phyloP scores from a whole-genome alignment of 2,329 filamentous ascomycete genomes.

The Hysterium pulicare region DNA sequence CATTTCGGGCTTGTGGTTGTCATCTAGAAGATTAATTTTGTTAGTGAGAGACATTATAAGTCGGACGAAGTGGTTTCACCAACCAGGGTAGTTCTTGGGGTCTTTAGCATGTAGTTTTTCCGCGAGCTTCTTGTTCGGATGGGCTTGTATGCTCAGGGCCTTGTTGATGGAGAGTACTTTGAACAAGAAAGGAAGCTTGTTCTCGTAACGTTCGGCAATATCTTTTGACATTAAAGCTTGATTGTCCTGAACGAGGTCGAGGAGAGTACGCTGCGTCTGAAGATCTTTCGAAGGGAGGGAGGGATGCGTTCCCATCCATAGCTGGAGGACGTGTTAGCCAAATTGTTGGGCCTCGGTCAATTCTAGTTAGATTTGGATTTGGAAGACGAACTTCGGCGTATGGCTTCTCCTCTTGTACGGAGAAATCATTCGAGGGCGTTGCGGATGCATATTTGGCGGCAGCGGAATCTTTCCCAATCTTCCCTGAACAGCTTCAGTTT shows the following conservation, averaged over 20 bases:
- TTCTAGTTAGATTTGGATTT: no score
- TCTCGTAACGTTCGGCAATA: conserved; percentile 70
- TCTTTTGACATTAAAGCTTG: conserved; percentile 72
- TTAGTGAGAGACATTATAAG: conserved; percentile 10
- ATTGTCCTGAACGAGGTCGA: conserved; percentile 86
- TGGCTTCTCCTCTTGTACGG: conserved; percentile 79
- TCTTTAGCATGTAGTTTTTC: conserved; percentile 83
- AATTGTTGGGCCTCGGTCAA: neutral
- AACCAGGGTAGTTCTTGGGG: conserved; percentile 82
- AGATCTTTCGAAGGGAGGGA: conserved; percentile 92
- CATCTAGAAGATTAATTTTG: conserved; percentile 50
- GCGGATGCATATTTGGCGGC: conserved; percentile 87
- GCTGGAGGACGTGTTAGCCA: conserved; percentile 48
- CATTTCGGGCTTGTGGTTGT: conserved; percentile 99
- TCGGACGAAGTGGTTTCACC: conserved; percentile 6
- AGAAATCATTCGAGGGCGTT: conserved; percentile 70
- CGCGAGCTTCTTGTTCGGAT: conserved; percentile 92
- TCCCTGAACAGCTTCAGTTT: conserved; percentile 54
- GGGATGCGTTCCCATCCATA: conserved; percentile 99
- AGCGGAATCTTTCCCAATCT: conserved; percentile 81
- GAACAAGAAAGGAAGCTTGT: conserved; percentile 92
- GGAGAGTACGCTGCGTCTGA: conserved; percentile 75
- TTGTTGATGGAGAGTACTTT: conserved; percentile 96
- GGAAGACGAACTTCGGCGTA: conserved; percentile 80
- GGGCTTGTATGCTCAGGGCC: conserved; percentile 93